Evolutionary conservation across 1,284 basidiomycete species (phyloP).

Genomic region (Cutaneotrichosporon curvatum): DNA sequence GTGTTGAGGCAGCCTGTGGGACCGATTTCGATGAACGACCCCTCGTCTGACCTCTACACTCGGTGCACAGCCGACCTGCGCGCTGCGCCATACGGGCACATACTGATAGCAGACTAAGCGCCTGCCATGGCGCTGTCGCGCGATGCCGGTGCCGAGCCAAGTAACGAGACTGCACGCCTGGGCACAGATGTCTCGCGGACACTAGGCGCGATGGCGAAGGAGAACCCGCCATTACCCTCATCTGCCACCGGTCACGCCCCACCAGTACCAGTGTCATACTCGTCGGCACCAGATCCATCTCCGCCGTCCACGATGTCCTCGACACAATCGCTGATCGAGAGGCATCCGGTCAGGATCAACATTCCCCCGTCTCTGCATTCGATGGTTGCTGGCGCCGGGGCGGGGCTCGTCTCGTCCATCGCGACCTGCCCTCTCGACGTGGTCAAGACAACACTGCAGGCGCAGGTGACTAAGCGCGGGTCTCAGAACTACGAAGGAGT

Average conservation of each 20-base stretch:
- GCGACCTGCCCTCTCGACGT: constrained; percentile 97
- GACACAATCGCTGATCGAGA: no score
- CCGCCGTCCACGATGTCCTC: not conserved
- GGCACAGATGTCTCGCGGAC: constrained; percentile 7
- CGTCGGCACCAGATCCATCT: not conserved
- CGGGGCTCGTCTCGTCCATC: constrained; percentile 81
- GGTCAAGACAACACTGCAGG: constrained; percentile 93
- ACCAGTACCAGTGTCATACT: not conserved
- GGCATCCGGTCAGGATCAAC: no score
- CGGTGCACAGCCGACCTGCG: no score
- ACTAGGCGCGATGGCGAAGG: not conserved
- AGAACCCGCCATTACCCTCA: not conserved
- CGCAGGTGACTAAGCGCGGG: constrained; percentile 64
- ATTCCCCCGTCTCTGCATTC: constrained; percentile 41
- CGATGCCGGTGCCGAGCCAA: constrained; percentile 28
- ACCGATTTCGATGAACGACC: no score
- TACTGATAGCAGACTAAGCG: not conserved
- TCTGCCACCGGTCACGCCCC: not conserved
- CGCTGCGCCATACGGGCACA: no score
- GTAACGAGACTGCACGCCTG: constrained; percentile 6
- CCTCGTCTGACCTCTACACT: no score
- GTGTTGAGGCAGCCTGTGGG: no score
- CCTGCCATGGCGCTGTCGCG: constrained; percentile 20
- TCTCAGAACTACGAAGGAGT: constrained; percentile 69
- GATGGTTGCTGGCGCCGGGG: constrained; percentile 52